Percentiles rank a stretch among this genome's conserved stretches.
phyloP scores from a whole-genome alignment of 2,329 filamentous ascomycete genomes.

The Hymenoscyphus infarciens region DNA sequence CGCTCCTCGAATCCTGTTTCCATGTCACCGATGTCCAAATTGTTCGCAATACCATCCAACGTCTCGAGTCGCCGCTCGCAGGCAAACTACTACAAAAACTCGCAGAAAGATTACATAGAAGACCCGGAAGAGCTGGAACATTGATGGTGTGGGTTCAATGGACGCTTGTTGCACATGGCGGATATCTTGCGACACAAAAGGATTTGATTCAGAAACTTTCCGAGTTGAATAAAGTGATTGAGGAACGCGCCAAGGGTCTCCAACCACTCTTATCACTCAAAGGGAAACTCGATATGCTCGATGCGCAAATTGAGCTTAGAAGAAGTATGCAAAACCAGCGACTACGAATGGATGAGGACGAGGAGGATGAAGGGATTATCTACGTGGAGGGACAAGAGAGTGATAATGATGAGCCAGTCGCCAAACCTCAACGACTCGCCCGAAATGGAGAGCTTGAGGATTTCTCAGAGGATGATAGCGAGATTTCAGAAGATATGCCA shows the following conservation, averaged over 20 bases:
- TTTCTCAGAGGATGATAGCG: conserved; percentile 32
- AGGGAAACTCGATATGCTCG: conserved; percentile 91
- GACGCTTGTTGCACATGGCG: conserved; percentile 88
- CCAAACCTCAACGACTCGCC: conserved; percentile 36
- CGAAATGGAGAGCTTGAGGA: conserved; percentile 25
- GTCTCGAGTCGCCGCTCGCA: conserved; percentile 81
- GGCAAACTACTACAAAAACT: conserved; percentile 76
- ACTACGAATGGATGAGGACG: conserved; percentile 40
- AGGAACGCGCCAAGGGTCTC: conserved; percentile 78
- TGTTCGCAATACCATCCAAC: conserved; percentile 84
- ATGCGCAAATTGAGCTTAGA: conserved; percentile 81
- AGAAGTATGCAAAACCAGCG: conserved; percentile 57
- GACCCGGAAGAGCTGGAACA: conserved; percentile 83
- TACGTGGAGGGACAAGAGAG: conserved; percentile 77
- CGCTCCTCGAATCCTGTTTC: conserved; percentile 88
- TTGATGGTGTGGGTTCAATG: conserved; percentile 96
- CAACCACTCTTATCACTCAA: conserved; percentile 82
- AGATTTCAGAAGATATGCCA: conserved; percentile 37
- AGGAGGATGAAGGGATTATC: conserved; percentile 60
- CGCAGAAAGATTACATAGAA: conserved; percentile 79
- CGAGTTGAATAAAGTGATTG: conserved; percentile 79
- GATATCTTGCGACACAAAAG: conserved; percentile 82
- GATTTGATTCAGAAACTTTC: conserved; percentile 74
- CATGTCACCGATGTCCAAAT: conserved; percentile 72
- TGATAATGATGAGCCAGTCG: conserved; percentile 54